Percentiles rank a stretch among this genome's conserved stretches.
phyloP scores from a whole-genome alignment of 2,329 filamentous ascomycete species.

The Dothistroma pini region DNA sequence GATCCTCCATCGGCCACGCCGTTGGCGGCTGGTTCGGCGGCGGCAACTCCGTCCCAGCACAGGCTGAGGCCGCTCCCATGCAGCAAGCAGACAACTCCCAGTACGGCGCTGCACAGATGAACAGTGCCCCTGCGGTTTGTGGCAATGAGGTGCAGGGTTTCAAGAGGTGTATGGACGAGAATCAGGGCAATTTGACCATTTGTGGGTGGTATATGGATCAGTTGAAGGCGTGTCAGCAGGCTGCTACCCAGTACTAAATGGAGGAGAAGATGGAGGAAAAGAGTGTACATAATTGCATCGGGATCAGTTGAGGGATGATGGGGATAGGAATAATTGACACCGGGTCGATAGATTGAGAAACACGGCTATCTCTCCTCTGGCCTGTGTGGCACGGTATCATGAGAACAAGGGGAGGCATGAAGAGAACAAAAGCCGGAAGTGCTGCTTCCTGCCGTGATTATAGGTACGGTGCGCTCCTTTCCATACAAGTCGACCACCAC shows the following conservation, averaged over 20 bases:
- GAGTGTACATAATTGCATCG: neutral
- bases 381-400: neutral
- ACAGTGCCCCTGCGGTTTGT: constrained; percentile 51
- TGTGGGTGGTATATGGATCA: constrained; percentile 97
- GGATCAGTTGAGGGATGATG: neutral
- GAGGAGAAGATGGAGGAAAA: neutral
- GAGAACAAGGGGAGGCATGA: too few relatives aligned
- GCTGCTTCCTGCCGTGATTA: too few relatives aligned
- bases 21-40: constrained; percentile 85
- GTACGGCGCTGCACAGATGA: constrained; percentile 28
- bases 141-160: constrained; percentile 76
- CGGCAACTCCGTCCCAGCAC: constrained; percentile 38
- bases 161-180: constrained; percentile 94
- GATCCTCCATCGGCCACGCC: constrained; percentile 91
- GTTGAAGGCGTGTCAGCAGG: constrained; percentile 58
- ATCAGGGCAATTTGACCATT: constrained; percentile 89
- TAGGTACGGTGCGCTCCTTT: too few relatives aligned
- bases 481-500: too few relatives aligned
- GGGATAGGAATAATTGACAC: too few relatives aligned
- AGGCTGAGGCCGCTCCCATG: constrained; percentile 47
- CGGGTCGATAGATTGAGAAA: neutral
- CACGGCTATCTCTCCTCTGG: neutral
- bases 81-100: constrained; percentile 29
- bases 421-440: too few relatives aligned
- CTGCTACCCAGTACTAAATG: constrained; percentile 47